phyloP scores from a whole-genome alignment of 2,329 filamentous ascomycete species.

The Fusarium tuaranense region DNA sequence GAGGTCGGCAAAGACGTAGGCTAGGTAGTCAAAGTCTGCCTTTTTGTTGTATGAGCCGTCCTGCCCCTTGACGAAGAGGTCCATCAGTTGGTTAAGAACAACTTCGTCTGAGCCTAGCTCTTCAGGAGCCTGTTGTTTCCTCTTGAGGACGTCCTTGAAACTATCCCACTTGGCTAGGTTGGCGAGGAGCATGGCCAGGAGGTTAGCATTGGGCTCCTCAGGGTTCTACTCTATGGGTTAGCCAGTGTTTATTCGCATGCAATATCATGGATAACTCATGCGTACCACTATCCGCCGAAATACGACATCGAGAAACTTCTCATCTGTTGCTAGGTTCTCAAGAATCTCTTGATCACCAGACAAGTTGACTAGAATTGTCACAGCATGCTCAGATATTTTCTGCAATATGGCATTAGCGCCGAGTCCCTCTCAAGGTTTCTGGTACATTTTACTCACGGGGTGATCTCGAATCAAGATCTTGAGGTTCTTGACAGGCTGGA shows the following conservation, averaged over 20 bases:
- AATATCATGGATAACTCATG: constrained; percentile 31
- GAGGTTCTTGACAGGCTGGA: constrained; percentile 85
- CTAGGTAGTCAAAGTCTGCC: constrained; percentile 91
- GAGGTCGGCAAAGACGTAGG: constrained; percentile 94
- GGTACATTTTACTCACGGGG: constrained; percentile 64
- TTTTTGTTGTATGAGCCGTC: constrained; percentile 85
- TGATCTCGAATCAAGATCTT: constrained; percentile 90
- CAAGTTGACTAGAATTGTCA: constrained; percentile 91
- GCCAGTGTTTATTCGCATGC: neutral
- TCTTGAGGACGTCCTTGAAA: constrained; percentile 74
- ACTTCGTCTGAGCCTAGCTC: constrained; percentile 78
- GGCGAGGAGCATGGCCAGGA: constrained; percentile 90
- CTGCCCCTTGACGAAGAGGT: constrained; percentile 94
- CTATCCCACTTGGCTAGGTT: constrained; percentile 87
- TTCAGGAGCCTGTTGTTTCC: constrained; percentile 76
- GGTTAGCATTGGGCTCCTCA: constrained; percentile 84
- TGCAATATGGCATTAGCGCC: constrained; percentile 50
- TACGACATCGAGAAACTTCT: constrained; percentile 81
- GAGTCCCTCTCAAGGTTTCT: too few species aligned
- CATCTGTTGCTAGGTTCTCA: constrained; percentile 78
- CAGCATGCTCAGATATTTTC: constrained; percentile 91
- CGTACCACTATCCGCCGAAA: constrained; percentile 79
- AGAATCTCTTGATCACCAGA: constrained; percentile 82
- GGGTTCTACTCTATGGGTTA: constrained; percentile 63
- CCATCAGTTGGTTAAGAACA: constrained; percentile 90